Evolutionary conservation across 2,329 filamentous ascomycete genomes (phyloP), one percentile per base, ranked within the genome.

Genomic region (Neoascochyta sp.): DNA sequence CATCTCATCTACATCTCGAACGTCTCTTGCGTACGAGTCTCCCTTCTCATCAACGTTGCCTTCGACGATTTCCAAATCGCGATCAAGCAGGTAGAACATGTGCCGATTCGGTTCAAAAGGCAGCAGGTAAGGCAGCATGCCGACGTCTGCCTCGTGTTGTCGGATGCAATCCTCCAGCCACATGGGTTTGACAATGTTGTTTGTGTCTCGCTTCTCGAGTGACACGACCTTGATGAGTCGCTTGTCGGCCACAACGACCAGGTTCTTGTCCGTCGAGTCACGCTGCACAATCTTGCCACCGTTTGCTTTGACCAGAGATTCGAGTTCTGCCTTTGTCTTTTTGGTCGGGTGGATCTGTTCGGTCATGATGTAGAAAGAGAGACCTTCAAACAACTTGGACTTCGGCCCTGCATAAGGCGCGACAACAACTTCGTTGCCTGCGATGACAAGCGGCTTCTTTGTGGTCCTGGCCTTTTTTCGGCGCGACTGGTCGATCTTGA

Each of bases 161-260:
- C 74, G 73, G 18, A 94, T 71, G 49, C 86, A 92, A 58, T 96
- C 88, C 16, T 85, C 69, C 3, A 96, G 67, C 92, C 92, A 98
- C 5, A 70, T 73, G 0, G 89, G 84, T 13, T 78, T 78, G 34
- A 96, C 72, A 28, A 98, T 81, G 45, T 86, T 81, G 5, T 76
- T 72, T 0, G 76, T 69, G 3, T 79, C 81, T 5, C 69, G 71
- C 50, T 92, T 94, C 39, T 87, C 79, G 7, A 95, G 64, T 7
- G 86, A 88, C 2, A 86, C 85, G 1, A 89, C 88, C 52, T 89
- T 89, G 45, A 96, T 80, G 0, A 76, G 71, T 27, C 71, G 83
- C 59, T 87, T 84, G 44, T 95, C 89, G 0, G 84, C 86, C 8
- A 96, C 67, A 28, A 89, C 71, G 19, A 92, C 70, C 41, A 83